These are phyloP conservation scores for Mortierella alpina DNA, from an alignment of 192 early-diverging fungal species.

Conservation along the genomic window DNA sequence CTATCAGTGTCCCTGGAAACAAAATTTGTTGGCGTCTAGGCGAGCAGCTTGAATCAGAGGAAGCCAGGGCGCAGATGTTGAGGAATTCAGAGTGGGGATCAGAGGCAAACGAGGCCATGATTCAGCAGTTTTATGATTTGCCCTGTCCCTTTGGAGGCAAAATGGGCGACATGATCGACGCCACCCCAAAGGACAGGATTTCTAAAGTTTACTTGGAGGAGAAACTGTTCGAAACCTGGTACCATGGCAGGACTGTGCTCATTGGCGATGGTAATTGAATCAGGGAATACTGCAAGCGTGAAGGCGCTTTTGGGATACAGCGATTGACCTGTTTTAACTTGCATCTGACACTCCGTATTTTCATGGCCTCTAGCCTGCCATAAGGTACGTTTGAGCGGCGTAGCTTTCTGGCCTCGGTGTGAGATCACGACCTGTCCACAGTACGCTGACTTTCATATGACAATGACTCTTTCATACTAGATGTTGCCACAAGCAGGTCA, in stretches of 20 bases:
- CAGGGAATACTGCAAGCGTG: not conserved
- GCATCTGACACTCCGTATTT: not conserved
- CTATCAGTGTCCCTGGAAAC: slow-evolving; percentile 3
- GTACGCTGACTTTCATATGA: no score
- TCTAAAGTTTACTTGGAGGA: slow-evolving; percentile 42
- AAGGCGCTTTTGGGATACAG: not conserved
- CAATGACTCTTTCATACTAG: not conserved
- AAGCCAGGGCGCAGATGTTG: not conserved
- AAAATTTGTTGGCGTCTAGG: slow-evolving; percentile 23
- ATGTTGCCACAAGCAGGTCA: slow-evolving; percentile 6
- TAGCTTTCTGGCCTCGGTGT: no score
- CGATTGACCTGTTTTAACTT: not conserved
- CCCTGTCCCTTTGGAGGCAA: slow-evolving; percentile 6
- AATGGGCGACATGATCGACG: slow-evolving; percentile 25
- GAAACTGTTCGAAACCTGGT: slow-evolving; percentile 40
- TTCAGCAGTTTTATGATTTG: slow-evolving; percentile 5
- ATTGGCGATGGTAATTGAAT: slow-evolving; percentile 30
- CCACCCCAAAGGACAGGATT: slow-evolving; percentile 25
- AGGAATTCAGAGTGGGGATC: slow-evolving; percentile 29
- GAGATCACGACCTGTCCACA: no score
- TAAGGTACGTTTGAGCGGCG: not conserved
- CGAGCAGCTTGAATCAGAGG: not conserved
- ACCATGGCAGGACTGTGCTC: slow-evolving; percentile 17
- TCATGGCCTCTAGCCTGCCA: not conserved
- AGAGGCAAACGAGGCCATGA: slow-evolving; percentile 7